Evolutionary conservation across 768 basidiomycete species (phyloP).

Genomic region (Mycena venus): DNA sequence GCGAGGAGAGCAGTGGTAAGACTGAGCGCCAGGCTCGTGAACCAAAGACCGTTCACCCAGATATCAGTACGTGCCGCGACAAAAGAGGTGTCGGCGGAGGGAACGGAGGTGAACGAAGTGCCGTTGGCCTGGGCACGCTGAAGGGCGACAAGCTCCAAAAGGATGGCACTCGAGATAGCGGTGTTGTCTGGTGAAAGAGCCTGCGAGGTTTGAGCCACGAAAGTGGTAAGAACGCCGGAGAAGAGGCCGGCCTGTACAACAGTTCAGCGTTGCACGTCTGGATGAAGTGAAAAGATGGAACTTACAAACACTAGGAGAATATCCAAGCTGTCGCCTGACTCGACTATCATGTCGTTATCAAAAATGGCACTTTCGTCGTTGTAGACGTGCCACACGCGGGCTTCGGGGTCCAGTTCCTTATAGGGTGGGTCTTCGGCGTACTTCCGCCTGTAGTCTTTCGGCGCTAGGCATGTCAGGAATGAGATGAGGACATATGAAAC

Average conservation of each 20-base stretch:
- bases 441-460: conserved; percentile 26
- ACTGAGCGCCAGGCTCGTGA: background rate
- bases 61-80: background rate
- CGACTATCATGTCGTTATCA: conserved; percentile 27
- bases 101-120: background rate
- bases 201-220: conserved; percentile 30
- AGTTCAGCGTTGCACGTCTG: background rate
- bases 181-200: conserved; percentile 29
- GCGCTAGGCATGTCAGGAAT: background rate
- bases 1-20: background rate
- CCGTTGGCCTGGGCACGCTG: background rate
- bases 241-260: background rate
- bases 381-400: conserved; percentile 33
- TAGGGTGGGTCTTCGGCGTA: conserved; percentile 23
- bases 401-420: conserved; percentile 27
- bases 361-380: conserved; percentile 29
- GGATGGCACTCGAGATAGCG: conserved; percentile 1
- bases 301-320: conserved; percentile 9
- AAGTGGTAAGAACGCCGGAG: background rate
- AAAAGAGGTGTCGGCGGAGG: background rate
- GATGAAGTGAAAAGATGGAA: background rate
- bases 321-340: conserved; percentile 28
- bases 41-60: too few relatives aligned
- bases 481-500: background rate
- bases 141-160: background rate